Evolutionary conservation across 352 stramenopile genomes (phyloP), one percentile per base, ranked within the genome.

Genomic region (Pythium aphanidermatum): DNA sequence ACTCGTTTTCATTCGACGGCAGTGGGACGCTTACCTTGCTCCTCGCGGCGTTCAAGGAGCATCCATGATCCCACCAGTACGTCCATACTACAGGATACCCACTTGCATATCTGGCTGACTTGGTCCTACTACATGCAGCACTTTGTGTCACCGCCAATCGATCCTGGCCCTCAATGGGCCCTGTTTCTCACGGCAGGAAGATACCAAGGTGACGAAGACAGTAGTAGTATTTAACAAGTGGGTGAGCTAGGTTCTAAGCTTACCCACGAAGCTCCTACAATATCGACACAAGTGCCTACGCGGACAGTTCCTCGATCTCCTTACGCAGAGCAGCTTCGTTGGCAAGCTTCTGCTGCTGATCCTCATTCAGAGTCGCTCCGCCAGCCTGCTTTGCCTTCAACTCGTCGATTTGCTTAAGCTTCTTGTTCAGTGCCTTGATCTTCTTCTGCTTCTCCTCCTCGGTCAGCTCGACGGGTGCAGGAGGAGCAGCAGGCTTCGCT

Each of bases 331-430:
- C 55, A 35, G 70, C 52, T 50, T 93, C 82, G 26, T 60, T 84
- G 26, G 49, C 46, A 36, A 93, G 69, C 62, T 93, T 93, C 40
- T 76, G 69, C 61, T 82, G 35, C 47, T 93, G 82, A 46, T 93
- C 82, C 7, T 77, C 70, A 60, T 93, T 93, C 19, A 93, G 64
- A 25, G 64, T 70, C 24, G 86, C 75, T n/a, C 82, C 82, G 12
- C 50, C 59, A 13, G 74, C 69, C 34, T 73, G 63, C 63, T 92
- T 91, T 10, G 68, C 69, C 65, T 93, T 93, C 53, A 92, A 75
- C 29, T 66, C 52, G 51, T 90, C 74, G 43, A 93, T 93, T 60
- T 93, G 82, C 65, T 93, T 93, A 41, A 93, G 65, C 56, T 92
- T 93, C 64, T 93, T 93, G 51, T 75, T 63, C 47, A 93, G 54